Evolutionary conservation across 257 asterid species (phyloP).

Genomic region (Solanum dulcamara): DNA sequence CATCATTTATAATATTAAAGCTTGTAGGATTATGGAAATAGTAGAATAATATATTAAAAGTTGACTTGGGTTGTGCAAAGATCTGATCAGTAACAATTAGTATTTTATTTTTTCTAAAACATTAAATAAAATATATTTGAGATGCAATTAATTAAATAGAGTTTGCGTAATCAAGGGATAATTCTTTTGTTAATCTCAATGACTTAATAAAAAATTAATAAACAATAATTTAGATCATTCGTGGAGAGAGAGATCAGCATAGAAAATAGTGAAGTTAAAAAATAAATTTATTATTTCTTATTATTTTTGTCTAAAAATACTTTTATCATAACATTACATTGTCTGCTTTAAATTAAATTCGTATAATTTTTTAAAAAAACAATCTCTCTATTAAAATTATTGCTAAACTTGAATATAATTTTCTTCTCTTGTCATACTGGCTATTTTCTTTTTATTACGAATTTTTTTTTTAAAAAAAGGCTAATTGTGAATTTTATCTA

Average conservation of each 20-base stretch:
- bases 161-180: not conserved
- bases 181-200: constrained; percentile 1
- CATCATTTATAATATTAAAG: not conserved
- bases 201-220: not conserved
- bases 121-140: not conserved
- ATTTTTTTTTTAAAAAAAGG: no score
- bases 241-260: not conserved
- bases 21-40: not conserved
- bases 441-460: no score
- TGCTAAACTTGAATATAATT: no score
- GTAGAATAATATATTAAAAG: not conserved
- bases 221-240: not conserved
- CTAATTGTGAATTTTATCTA: no score
- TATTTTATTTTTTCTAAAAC: not conserved
- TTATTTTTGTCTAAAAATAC: no score
- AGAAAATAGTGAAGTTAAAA: not conserved
- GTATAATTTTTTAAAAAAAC: no score
- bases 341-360: no score
- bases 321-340: no score
- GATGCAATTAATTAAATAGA: not conserved
- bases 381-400: no score
- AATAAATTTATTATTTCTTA: not conserved
- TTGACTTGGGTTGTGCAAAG: not conserved
- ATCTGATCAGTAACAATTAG: not conserved
- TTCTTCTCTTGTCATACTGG: no score